Evolutionary conservation across 257 asterid genomes (phyloP), one percentile per base, ranked within the genome.

Genomic region (Nicotiana obtusifolia): DNA sequence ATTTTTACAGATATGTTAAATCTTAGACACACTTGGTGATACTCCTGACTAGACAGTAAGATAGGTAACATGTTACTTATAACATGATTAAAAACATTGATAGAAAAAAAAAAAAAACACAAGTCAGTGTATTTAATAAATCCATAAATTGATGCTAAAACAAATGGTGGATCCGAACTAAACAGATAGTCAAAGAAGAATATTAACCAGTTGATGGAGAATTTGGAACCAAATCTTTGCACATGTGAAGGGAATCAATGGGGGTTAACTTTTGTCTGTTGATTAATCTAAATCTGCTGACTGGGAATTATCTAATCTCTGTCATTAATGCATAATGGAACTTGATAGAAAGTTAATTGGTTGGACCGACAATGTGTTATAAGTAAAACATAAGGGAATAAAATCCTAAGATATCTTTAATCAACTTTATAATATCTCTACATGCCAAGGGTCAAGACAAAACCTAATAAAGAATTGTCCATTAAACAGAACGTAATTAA

Each of bases 241-340:
- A 88, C 90, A 92, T 88, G 97, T 81, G 37, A 67, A 75, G 84
- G 85, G 91, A 85, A 89, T 84, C 87, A 82, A 76, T 26, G 86
- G 82, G 78, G 64, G 85, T 73, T 44, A 47, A 4, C 5, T 37
- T 49, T 77, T 88, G 89, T 81, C 83, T 49, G 76, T 86, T 73
- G 59, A 71, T 73, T 59, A 20, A 71, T 47, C 22, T 47, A 47
- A 73, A 13, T 73, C 49, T 24, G 62, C 47, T 71, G 35, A 71
- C 35, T 71, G 20, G 3, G 6, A 69, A 20, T 69, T 71, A 54
- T 5, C 78, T 71, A 71, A 71, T 44, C 35, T 71, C 14, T 73
- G 5, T 73, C 78, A 44, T 71, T 71, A 69, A 41, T 37, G 17
- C 6, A 1, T 11, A 71, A 22, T 41, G 7, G 7, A 73, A 73